A percentile compares a stretch with the other conserved stretches of the same genome.
phyloP scores from a whole-genome alignment of 768 basidiomycete genomes.

The Trametes cinnabarina region DNA sequence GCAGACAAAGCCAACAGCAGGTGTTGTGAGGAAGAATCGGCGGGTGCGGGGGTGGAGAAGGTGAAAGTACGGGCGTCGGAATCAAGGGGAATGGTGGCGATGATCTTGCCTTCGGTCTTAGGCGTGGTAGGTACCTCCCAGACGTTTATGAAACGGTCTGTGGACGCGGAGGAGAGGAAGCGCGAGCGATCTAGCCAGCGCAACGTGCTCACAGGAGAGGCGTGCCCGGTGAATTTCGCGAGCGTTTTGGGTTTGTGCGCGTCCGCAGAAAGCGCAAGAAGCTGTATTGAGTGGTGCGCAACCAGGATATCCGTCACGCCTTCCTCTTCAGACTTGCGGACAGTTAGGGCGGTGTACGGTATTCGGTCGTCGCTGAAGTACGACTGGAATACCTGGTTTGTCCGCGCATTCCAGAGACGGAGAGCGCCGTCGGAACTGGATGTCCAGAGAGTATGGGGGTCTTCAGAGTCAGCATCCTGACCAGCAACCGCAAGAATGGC shows the following conservation, averaged over 20 bases:
- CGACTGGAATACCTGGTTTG: slow-evolving; percentile 44
- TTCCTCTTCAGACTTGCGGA: slow-evolving; percentile 40
- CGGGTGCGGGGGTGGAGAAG: slow-evolving; percentile 23
- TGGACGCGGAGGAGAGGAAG: slow-evolving; percentile 61
- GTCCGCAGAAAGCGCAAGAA: slow-evolving; percentile 41
- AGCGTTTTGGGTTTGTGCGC: slow-evolving; percentile 43
- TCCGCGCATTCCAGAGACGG: slow-evolving; percentile 56
- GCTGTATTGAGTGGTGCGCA: slow-evolving; percentile 59
- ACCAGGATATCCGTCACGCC: slow-evolving; percentile 44
- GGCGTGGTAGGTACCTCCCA: slow-evolving; percentile 52
- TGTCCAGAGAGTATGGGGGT: slow-evolving; percentile 45
- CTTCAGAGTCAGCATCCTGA: slow-evolving; percentile 29
- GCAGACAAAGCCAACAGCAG: slow-evolving; percentile 54
- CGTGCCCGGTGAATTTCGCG: slow-evolving; percentile 63
- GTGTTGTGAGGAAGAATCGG: slow-evolving; percentile 31
- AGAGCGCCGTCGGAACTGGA: slow-evolving; percentile 57
- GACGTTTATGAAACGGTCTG: slow-evolving; percentile 59
- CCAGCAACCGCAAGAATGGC: slow-evolving; percentile 49
- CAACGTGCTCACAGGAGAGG: slow-evolving; percentile 50
- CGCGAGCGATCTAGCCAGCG: slow-evolving; percentile 49
- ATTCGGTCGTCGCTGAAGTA: slow-evolving; percentile 60
- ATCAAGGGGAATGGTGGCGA: slow-evolving; percentile 62
- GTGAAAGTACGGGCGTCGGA: slow-evolving; percentile 52
- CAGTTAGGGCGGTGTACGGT: slow-evolving; percentile 52
- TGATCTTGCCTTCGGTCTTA: slow-evolving; percentile 47